Evolutionary conservation across 2,329 filamentous ascomycete species (phyloP).

Genomic region (Epichloe hybrida): DNA sequence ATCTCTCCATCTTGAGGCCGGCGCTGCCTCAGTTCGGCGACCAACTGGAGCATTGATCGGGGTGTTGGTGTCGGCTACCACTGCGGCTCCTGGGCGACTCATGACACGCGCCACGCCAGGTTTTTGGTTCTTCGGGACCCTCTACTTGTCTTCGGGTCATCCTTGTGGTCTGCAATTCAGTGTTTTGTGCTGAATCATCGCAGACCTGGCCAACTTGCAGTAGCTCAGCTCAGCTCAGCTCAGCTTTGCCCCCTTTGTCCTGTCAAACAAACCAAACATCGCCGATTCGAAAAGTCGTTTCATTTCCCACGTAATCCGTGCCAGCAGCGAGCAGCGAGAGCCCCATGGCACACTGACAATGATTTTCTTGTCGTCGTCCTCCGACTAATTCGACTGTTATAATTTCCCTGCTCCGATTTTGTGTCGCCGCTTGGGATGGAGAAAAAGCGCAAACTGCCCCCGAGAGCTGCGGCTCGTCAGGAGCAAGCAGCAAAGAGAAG

Average conservation of each 20-base stretch:
- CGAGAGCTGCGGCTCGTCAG: conserved; percentile 45
- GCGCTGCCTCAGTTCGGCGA: conserved; percentile 1
- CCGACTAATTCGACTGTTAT: conserved; percentile 3
- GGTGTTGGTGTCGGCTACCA: background rate
- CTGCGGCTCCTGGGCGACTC: background rate
- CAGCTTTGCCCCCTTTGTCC: too few relatives aligned
- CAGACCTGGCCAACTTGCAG: too few relatives aligned
- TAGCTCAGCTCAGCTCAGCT: too few relatives aligned
- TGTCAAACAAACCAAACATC: too few relatives aligned
- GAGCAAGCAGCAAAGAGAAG: conserved; percentile 49
- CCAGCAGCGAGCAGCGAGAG: background rate
- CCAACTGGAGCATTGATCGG: conserved; percentile 7
- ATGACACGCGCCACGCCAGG: background rate
- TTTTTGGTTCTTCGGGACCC: too few relatives aligned
- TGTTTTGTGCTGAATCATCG: too few relatives aligned
- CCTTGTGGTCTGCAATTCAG: background rate
- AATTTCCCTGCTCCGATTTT: background rate
- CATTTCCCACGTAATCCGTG: background rate
- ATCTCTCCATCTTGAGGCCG: background rate
- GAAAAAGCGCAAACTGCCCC: conserved; percentile 52
- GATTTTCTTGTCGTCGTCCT: conserved; percentile 9
- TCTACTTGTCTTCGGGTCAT: too few relatives aligned
- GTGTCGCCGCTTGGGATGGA: conserved; percentile 33
- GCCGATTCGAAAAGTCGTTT: too few relatives aligned
- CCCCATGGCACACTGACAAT: conserved; percentile 20